Evolutionary conservation across 345 rosid species (phyloP), one percentile per base, ranked within the genome.

Genomic region (Aquilaria sinensis): DNA sequence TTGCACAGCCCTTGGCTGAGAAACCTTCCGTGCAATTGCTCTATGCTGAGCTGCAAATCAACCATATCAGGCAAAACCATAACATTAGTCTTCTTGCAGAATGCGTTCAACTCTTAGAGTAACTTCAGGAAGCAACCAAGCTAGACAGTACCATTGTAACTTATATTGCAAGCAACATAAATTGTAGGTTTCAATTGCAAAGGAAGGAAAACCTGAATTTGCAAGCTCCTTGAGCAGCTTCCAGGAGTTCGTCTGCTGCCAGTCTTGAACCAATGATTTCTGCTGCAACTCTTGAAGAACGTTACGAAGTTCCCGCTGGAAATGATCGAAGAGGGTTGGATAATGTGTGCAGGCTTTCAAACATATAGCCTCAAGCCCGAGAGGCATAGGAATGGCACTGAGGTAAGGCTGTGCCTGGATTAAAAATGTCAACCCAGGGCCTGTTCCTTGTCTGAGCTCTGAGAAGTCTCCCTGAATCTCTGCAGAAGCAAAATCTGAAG

Each of bases 181-280:
- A 33, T 3, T 32, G 56, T 30, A 64, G 31, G 32, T n/a, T 64
- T 41, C 54, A 31, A 29, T 31, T 14, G 50, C 7, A 13, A 57
- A 41, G 34, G 10, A 53, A 53, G 67, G 47, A 56, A 56, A 69
- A 91, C 97, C 93, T 74, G 97, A 92, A 75, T 72, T 75, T 9
- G 97, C 97, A n/a, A 93, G 87, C 64, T 93, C 91, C 73, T 93
- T 93, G 63, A 93, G 88, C 71, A 93, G 72, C 78, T 81, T 87
- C 98, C 98, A 93, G 34, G 94, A 88, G 71, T 86, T 72, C 0
- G 89, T 77, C 61, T 78, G 68, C 15, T 77, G 81, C 98, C 98
- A 93, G 70, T 80, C 70, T 58, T 80, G 83, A 64, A 86, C 69
- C 12, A 69, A 9, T 6, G 82, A 67, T 56, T 81, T 81, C 9